These are phyloP conservation scores for barrel medic (Medicago truncatula) DNA, from an alignment of 306 rosid genomes.

Conservation along the genomic window DNA sequence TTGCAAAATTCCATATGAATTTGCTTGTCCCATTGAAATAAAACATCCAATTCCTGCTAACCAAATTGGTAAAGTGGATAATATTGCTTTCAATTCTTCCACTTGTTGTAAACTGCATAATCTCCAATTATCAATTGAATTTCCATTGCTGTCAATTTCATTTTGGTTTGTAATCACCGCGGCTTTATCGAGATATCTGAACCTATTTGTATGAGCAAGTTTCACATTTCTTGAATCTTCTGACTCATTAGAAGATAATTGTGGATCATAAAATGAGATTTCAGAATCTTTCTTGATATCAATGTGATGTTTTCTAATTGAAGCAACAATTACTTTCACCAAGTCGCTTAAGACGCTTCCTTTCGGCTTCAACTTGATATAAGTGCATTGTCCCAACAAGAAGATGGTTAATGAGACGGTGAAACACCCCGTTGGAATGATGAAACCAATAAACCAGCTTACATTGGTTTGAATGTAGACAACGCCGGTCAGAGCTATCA, in stretches of 20 bases:
- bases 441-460: too few relatives aligned
- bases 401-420: too few relatives aligned
- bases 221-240: conserved; percentile 23
- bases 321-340: too few relatives aligned
- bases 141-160: conserved; percentile 51
- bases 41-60: conserved; percentile 57
- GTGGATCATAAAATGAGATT: conserved; percentile 47
- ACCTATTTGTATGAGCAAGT: conserved; percentile 48
- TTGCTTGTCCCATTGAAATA: conserved; percentile 56
- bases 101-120: conserved; percentile 62
- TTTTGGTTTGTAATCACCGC: conserved; percentile 45
- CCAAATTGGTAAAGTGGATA: conserved; percentile 58
- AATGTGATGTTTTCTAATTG: not conserved
- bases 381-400: too few relatives aligned
- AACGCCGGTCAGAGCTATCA: too few relatives aligned
- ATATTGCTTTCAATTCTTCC: conserved; percentile 59
- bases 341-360: too few relatives aligned
- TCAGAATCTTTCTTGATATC: conserved; percentile 19
- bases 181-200: conserved; percentile 56
- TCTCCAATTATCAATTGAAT: conserved; percentile 49
- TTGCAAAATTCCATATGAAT: conserved; percentile 64
- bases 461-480: too few relatives aligned
- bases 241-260: conserved; percentile 11
- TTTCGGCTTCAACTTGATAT: too few relatives aligned
- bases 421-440: too few relatives aligned